Base-by-base conservation (phyloP, 2,329 filamentous ascomycete species). In the Orbilia brochopaga region DNA sequence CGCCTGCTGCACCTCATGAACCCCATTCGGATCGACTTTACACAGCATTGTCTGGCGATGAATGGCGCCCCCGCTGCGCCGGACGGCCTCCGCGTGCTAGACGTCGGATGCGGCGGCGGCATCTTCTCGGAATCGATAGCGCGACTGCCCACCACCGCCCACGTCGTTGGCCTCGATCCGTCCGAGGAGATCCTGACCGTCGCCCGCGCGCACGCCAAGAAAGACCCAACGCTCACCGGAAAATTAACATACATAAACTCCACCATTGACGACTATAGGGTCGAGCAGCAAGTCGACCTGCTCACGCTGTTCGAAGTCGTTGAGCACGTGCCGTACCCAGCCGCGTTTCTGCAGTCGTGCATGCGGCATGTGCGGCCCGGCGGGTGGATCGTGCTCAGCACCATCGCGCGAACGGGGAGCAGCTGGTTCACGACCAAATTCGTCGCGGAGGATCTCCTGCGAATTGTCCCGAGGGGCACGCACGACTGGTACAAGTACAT, bases 401-500 rank as follows among this genome's bases (percentile, higher is more conserved):
- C 94, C 1, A 97, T 99, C 78, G 90, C 94, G 56, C 84, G 94
- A 74, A 96, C 91, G 1, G 90, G 90, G 85, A 87, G 87, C 73
- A 94, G 90, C 75, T 99, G 91, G 88, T 80, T 97, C 52, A 92
- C 93, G 11, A 99, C 95, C 1, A 96, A 96, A 77, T 82, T 97
- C 23, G 84, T 96, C 74, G 94, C 94, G 0, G 94, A 99, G 81
- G 90, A 94, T 81, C 78, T 97, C 66, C 77, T 96, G 78, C 84
- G 90, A 3, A 91, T 97, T 73, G 94, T 99, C 64, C 94, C 94
- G 8, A 86, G 85, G 74, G 94, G 94, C 1, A 99, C 94, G 52
- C 94, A 99, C 81, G 92, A 97, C 79, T 99, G 94, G 94, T 84
- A 84, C 74, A 96, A 97, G 82, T 99, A 97, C 81, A 88, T 99